Evolutionary conservation across 2,329 filamentous ascomycete species (phyloP), one percentile per base, ranked within the genome.

Genomic region (Ophiostoma angusticollis): DNA sequence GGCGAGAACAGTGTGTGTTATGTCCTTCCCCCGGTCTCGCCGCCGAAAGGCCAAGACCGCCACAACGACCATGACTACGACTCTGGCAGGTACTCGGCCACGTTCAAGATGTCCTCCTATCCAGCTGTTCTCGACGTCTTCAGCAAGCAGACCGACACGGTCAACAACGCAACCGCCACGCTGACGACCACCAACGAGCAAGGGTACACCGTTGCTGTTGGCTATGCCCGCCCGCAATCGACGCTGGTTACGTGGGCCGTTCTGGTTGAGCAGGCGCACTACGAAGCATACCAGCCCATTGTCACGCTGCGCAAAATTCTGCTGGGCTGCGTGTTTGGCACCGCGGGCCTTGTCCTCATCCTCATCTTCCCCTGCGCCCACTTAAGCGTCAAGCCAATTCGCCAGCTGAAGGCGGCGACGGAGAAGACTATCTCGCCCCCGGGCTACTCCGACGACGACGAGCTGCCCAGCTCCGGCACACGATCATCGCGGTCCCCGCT

Each of bases 301-400:
- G 60, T 66, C 21, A 77, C 74, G 16, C 65, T 94, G n/a, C 75
- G 83, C 16, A 78, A 80, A 34, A 84, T 94, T 36, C 70, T 95
- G 2, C 59, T 94, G 2, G 84, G 76, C 5, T 93, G 84, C 45
- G 81, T 93, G 0, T 93, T 94, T 54, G 84, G 81, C 1, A 89
- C 85, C 0, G 70, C 79, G 11, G 86, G 80, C 0, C 66, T 80
- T 5, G 72, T 93, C 37, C 55, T 86, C 3, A 45, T 93, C 8
- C 55, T 93, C 2, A 68, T 84, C 3, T 70, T 87, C 27, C 84
- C 86, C 0, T 75, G 86, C 27, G 84, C 86, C 2, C 86, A 94
- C 54, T 73, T 81, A 43, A 82, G 82, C 35, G 84, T 91, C 33
- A 65, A 78, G 48, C 87, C 87, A 0, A 94, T 93, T 47, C 67